These are phyloP conservation scores for Rhodamnia argentea DNA, from an alignment of 345 rosid genomes.

Conservation along the genomic window DNA sequence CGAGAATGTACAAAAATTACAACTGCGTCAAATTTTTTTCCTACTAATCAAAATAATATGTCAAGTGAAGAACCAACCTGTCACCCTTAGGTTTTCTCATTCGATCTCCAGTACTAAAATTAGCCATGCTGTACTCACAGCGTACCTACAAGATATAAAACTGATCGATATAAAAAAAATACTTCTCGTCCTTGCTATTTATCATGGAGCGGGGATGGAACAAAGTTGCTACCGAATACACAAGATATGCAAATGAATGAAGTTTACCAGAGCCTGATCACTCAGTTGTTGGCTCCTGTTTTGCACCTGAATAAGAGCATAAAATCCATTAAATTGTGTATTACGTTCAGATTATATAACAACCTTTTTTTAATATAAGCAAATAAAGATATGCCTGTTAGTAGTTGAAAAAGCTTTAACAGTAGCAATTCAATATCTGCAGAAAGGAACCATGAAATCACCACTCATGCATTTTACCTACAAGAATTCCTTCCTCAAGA, in stretches of 20 bases:
- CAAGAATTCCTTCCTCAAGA: background rate
- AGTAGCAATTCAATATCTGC: background rate
- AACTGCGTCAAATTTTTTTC: background rate
- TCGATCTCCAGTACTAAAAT: slow-evolving; percentile 88
- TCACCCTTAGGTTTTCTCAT: slow-evolving; percentile 82
- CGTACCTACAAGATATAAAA: slow-evolving; percentile 34
- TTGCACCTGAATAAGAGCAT: slow-evolving; percentile 42
- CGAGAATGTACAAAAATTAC: background rate
- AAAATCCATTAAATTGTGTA: background rate
- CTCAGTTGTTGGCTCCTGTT: slow-evolving; percentile 60
- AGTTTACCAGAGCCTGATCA: slow-evolving; percentile 64
- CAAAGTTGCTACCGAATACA: background rate
- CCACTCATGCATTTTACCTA: background rate
- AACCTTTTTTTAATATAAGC: background rate
- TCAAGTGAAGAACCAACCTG: slow-evolving; percentile 25
- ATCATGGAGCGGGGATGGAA: background rate
- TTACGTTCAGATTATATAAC: background rate
- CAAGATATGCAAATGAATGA: background rate
- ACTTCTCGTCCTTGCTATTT: background rate
- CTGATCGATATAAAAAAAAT: background rate
- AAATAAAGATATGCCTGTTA: background rate
- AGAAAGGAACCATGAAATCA: background rate
- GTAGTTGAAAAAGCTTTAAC: background rate
- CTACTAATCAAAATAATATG: background rate
- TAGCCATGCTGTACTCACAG: slow-evolving; percentile 95